A percentile compares a stretch with the other conserved stretches of the same genome.
Conservation (phyloP, 2,329 filamentous ascomycete genomes). For the Alternaria arbusti region DNA sequence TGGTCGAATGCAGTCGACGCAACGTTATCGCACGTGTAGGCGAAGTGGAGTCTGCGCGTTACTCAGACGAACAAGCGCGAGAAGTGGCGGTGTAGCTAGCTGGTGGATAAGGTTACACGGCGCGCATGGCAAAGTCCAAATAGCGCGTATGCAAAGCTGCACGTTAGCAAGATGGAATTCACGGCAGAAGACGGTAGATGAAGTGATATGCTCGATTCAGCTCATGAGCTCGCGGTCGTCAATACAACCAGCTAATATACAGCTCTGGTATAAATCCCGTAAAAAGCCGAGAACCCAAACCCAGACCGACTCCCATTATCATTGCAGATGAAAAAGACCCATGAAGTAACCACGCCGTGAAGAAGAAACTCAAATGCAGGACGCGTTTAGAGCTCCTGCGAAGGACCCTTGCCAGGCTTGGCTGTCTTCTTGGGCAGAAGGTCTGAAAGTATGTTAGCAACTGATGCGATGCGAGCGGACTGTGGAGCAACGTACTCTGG, state of each 20-base stretch:
- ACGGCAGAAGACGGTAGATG: slow-evolving; percentile 5
- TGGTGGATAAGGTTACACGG: not conserved
- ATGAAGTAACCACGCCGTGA: slow-evolving; percentile 53
- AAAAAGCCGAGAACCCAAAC: slow-evolving; percentile 63
- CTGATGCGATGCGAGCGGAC: not conserved
- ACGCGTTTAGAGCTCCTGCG: slow-evolving; percentile 85
- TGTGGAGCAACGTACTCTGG: slow-evolving; percentile 74
- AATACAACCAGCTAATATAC: slow-evolving; percentile 65
- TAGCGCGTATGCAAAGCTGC: not conserved
- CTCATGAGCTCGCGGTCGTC: slow-evolving; percentile 56
- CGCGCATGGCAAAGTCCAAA: not conserved
- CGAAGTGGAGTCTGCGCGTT: not conserved
- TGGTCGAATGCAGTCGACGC: not conserved
- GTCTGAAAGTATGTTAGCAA: slow-evolving; percentile 67
- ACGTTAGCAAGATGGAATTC: not conserved
- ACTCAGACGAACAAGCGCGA: not conserved
- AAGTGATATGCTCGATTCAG: slow-evolving; percentile 49
- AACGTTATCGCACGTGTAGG: not conserved
- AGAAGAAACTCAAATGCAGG: slow-evolving; percentile 44
- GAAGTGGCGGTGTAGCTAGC: not conserved
- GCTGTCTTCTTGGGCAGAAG: slow-evolving; percentile 98
- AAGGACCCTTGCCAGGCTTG: slow-evolving; percentile 90
- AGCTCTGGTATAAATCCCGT: slow-evolving; percentile 60
- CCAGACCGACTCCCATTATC: slow-evolving; percentile 76
- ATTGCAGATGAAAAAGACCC: slow-evolving; percentile 69